phyloP scores from a whole-genome alignment of 306 rosid genomes.

The Mucuna pruriens region DNA sequence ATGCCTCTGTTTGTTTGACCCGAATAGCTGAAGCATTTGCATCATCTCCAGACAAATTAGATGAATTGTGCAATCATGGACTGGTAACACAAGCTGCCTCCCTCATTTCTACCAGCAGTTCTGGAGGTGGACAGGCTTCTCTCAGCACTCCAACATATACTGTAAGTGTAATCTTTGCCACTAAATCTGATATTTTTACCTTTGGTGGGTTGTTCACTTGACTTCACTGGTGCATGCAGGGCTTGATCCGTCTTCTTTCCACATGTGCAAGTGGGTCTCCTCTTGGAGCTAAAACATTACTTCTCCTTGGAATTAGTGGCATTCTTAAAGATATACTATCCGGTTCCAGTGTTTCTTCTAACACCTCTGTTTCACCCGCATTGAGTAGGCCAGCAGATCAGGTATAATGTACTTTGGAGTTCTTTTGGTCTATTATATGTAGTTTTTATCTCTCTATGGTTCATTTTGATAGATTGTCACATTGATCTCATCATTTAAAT shows the following conservation, averaged over 20 bases:
- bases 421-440: background rate
- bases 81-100: conserved; percentile 89
- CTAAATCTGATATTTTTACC: background rate
- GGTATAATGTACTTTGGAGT: conserved; percentile 46
- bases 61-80: conserved; percentile 86
- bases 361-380: conserved; percentile 82
- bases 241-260: conserved; percentile 89
- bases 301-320: conserved; percentile 88
- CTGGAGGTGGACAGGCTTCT: conserved; percentile 95
- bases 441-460: background rate
- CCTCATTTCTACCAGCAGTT: conserved; percentile 79
- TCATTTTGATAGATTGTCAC: background rate
- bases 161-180: conserved; percentile 49
- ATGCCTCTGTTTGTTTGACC: conserved; percentile 90
- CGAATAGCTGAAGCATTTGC: conserved; percentile 97
- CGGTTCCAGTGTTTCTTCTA: conserved; percentile 74
- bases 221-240: conserved; percentile 59
- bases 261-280: conserved; percentile 95
- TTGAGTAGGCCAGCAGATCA: conserved; percentile 83
- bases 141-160: conserved; percentile 91
- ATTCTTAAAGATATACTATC: conserved; percentile 84
- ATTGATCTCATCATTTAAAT: background rate
- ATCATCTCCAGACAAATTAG: conserved; percentile 85
- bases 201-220: conserved; percentile 25
- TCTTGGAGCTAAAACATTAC: conserved; percentile 80